Conservation (phyloP, 148 eudicot species). For the Rhododendron henanense region DNA sequence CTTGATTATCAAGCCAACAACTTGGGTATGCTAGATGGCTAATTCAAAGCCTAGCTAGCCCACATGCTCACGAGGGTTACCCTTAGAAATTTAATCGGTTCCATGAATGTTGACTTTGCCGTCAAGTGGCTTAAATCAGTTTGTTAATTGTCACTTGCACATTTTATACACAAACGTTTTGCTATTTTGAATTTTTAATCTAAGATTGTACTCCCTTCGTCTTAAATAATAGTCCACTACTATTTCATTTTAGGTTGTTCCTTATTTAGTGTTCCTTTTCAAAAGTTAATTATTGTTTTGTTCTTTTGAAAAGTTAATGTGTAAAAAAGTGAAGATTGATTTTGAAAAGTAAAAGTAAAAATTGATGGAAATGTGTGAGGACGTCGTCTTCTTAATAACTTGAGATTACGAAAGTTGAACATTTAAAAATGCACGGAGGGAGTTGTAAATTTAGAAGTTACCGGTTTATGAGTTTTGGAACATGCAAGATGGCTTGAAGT, state of each 20-base stretch:
- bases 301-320: no score
- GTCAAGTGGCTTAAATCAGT: neutral
- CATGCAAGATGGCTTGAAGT: no score
- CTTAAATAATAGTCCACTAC: neutral
- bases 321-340: neutral
- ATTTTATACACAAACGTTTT: neutral
- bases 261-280: no score
- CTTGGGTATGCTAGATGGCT: neutral
- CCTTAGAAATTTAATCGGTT: neutral
- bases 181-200: neutral
- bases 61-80: neutral
- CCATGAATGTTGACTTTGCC: neutral
- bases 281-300: no score
- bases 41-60: neutral
- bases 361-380: neutral
- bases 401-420: neutral
- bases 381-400: no score
- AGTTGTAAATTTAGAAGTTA: no score
- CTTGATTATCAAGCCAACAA: neutral
- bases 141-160: neutral
- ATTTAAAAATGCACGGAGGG: no score
- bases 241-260: no score
- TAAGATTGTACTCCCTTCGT: neutral
- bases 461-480: no score
- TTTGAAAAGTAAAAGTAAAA: neutral